Evolutionary conservation across 1,139 yeast genomes (phyloP), one percentile per base, ranked within the genome.

Genomic region (Hansenula sp.): DNA sequence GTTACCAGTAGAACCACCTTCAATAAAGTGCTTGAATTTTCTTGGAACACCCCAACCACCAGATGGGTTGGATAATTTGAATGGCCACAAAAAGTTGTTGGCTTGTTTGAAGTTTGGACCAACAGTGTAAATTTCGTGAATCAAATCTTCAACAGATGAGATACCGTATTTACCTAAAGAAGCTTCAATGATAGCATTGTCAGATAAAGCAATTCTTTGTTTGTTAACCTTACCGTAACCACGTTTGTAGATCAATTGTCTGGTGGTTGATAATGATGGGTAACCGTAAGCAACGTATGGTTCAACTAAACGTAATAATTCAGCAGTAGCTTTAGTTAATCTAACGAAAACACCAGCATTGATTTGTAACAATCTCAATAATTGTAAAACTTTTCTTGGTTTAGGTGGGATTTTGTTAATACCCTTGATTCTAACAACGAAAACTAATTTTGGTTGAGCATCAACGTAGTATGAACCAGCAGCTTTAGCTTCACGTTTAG

Each of bases 41-140:
- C 97, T 89, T 70, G 84, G 80, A 59, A 89, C 87, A 77, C 97
- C 95, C 97, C 96, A 92, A 73, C 98, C 98, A 73, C 98, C 98
- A 71, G 82, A 81, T 71, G 98, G 98, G 84, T 88, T 89, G 65
- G 97, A 89, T 69, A 92, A 85, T 82, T 90, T 86, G 96, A 92
- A 92, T 76, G 98, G 98, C 97, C 97, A 92, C 77, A 92, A 80
- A 82, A 92, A 92, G 97, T 92, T 92, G 89, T 88, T 86, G 64
- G 89, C 98, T 80, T 92, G 97, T 82, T 92, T 92, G 90, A 92
- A 92, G 92, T 89, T 88, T 71, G 97, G 97, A 69, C 97, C 97
- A 69, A 90, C 97, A 56, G 97, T 85, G 86, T 79, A 84, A 66
- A 92, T 87, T 80, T 92, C 98, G 85, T 92, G 98, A 74, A 92